Evolutionary conservation across 73 alveolate genomes (phyloP), one percentile per base, ranked within the genome.

Genomic region (Loxodes magnus): DNA sequence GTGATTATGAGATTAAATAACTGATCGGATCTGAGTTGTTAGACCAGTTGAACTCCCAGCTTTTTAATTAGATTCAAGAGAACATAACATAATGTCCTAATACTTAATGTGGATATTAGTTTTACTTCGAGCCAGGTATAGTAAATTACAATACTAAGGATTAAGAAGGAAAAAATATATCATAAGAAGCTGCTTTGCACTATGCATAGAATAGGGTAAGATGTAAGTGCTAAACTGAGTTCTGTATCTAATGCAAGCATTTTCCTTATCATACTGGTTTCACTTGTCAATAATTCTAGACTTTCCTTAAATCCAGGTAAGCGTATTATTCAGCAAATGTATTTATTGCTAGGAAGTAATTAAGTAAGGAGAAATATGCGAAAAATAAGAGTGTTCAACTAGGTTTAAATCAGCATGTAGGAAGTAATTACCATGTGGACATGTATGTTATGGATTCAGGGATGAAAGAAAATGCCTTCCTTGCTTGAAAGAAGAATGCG

Each of bases 191-290:
- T 31, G 75, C 69, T 20, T 64, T 63, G 62, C 87, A 88, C 58
- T 70, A 64, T 66, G 83, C 88, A 5, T 31, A 70, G 62, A 55
- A 61, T 65, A 66, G 97, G 64, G 76, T 87, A 48, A 39, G 57
- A 16, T 69, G 83, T 43, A 42, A 77, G 14, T 84, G 92, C 67
- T 54, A 39, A 24, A 35, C 48, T 41, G 85, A 83, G 34, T 62
- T 78, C 52, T 88, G 97, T 38, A 64, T 64, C 25, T 56, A 53
- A 37, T 88, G 97, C 37, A 55, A 49, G 34, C 72, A 83, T 25
- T 54, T 61, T 26, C 97, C 97, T 30, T 88, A 88, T 74, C 97
- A 88, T 52, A 46, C 75, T 4, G 92, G 97, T 3, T 35, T 33
- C 24, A 76, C 84, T 14, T 88, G 97, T 50, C 82, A 85, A 17